A percentile compares a stretch with the other conserved stretches of the same genome.
Conservation (phyloP, 805 yeast species). For the Metschnikowia arizonensis region DNA sequence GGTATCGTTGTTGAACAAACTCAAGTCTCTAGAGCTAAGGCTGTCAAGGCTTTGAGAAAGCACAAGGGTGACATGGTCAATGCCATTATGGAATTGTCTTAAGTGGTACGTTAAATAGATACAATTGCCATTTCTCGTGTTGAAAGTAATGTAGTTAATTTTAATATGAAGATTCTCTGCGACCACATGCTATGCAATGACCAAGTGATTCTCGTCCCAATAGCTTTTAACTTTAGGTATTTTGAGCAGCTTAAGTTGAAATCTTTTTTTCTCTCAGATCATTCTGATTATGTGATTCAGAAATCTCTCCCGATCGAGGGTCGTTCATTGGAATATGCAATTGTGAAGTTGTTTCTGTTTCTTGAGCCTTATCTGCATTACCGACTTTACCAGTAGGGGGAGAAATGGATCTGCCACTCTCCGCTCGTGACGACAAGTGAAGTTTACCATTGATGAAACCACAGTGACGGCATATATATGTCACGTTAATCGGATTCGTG, state of each 20-base stretch:
- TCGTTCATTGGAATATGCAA: not conserved
- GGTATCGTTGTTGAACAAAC: constrained; percentile 89
- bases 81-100: constrained; percentile 81
- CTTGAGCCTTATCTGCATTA: not conserved
- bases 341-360: not conserved
- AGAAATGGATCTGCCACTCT: not conserved
- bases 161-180: not conserved
- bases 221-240: not conserved
- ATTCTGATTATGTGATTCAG: not conserved
- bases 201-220: not conserved
- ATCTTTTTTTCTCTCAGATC: not conserved
- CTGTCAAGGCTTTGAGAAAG: constrained; percentile 82
- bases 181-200: not conserved
- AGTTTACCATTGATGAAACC: constrained; percentile 39
- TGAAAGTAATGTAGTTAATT: not conserved
- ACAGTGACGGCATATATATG: constrained; percentile 65
- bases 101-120: constrained; percentile 9
- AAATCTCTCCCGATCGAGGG: not conserved
- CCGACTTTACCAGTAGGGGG: not conserved
- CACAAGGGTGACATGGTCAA: constrained; percentile 94
- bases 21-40: constrained; percentile 82
- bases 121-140: not conserved
- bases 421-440: not conserved
- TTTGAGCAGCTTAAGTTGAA: too few relatives aligned
- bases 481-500: constrained; percentile 43